Base-by-base conservation (phyloP, 139 green algal genomes). In the Chlorella sp. region DNA sequence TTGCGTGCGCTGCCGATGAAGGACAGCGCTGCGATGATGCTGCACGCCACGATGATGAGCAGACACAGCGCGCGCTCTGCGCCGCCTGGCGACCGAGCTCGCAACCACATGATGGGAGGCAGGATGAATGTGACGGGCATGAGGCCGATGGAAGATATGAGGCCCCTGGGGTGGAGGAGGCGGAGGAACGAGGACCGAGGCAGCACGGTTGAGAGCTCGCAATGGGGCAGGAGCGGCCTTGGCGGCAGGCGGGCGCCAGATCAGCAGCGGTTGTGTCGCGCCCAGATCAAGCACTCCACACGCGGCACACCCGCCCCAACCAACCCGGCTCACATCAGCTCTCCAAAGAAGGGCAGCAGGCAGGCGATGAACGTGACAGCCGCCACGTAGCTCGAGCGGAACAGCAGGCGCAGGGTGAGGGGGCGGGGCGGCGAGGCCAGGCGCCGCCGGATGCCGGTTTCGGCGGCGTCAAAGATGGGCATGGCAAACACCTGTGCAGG, bases 261-360 rank as follows among this genome's bases (percentile, higher is more conserved):
- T 68, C 13, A 13, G 32, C 48, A 48, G 9, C 7, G 16, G 48
- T 13, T 24, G 28, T 8, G 5, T 30, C 7, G 22, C 16, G 38
- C 17, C 40, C 38, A 54, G 48, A 9, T 41, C 13, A n/a, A 20
- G 16, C 40, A 40, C 13, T 38, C 32, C n/a, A n/a, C n/a, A n/a
- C n/a, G n/a, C n/a, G n/a, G n/a, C n/a, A 11, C 6, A 13, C 6
- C 32, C 11, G 13, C 16, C 2, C 1, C 11, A 54, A 54, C 7
- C 22, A 60, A 20, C 9, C 51, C 51, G 24, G 51, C 80, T 79
- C 68, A 86, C 87, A 92, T 91, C 2, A 92, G 82, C 36, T 93
- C 90, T 0, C 78, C 86, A 46, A 94, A 94, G 80, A 94, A 94
- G 34, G 92, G 92, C 43, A 94, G 80, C 44, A 92, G 64, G n/a